Base-by-base conservation (phyloP, 768 basidiomycete genomes). In the Gautieria morchelliformis region DNA sequence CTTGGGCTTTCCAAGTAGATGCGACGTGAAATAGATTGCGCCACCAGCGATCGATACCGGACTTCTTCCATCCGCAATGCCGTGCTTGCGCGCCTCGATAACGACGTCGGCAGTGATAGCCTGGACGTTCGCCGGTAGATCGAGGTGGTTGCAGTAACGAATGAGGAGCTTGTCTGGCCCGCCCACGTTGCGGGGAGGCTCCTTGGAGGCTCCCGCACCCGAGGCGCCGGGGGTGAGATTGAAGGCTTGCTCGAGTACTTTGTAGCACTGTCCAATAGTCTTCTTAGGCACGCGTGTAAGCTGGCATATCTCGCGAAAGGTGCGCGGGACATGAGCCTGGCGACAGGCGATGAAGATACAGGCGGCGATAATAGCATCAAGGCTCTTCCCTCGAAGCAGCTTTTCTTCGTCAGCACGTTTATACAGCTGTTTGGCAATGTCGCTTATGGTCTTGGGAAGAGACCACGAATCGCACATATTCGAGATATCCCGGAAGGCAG, bases 1-100 rank as follows among this genome's bases (percentile, higher is more conserved):
- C 71, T 89, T 91, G 27, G 73, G 65, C 64, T 83, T 81, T 53
- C 86, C 90, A 64, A 94, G 76, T 44, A 97, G 67, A 62, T 85
- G 78, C 66, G 89, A 89, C 32, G 90, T 89, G 72, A 98, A 97
- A 74, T 88, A 93, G 59, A 99, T 93, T 19, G 92, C 90, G 41
- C 91, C 93, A 42, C 92, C 91, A n/a, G 95, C 96, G 63, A 99
- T 93, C n/a, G 96, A 96, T 52, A 97, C 89, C 1, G 95, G 95
- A 64, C 85, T 91, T 60, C 96, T 78, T 24, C 96, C 96, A 66
- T 93, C 93, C 35, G 93, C 93, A 60, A 95, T 87, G 44, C 91
- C 90, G 62, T 87, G 79, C 61, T 87, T 79, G 53, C 91, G 81
- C 14, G 89, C 89, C 32, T 82, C 81, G 56, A 86, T 69, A 61